Evolutionary conservation across 2,329 filamentous ascomycete species (phyloP), one percentile per base, ranked within the genome.

Genomic region (Pseudogymnoascus sp.): DNA sequence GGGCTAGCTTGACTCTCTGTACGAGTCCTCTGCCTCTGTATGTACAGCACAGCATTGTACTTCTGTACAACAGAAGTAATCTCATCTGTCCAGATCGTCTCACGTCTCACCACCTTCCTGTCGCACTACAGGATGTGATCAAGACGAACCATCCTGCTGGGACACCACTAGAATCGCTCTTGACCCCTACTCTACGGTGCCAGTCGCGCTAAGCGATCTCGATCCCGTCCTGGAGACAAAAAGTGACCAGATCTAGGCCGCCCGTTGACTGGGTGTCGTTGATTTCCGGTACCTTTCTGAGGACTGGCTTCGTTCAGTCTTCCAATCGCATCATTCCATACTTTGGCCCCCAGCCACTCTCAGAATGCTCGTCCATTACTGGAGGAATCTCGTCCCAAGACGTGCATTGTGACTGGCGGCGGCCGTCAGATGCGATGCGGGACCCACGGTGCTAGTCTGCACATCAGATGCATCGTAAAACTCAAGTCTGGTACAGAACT

Each of bases 201-300:
- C 28, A 56, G 1, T 56, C 28, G 50, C 50, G 50, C 50, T 33
- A 56, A 33, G 28, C 50, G 28, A 56, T 56, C 50, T 33, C 50
- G 28, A 56, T 56, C 50, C 28, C 50, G n/a, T 31, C 25, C 50
- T 56, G 5, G n/a, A 56, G 50, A 3, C 10, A 18, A 56, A 56
- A 56, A 21, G n/a, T 56, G 50, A 56, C 50, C 50, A 56, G 50
- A 56, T 56, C 50, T 33, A 56, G 50, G 50, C 50, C 50, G 28
- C 5, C 21, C 50, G n/a, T 33, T 10, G 28, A 7, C 50, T 12
- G 28, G 7, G 12, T 33, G 16, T 21, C 2, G 50, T 33, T 33
- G 50, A n/a, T 21, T 21, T 21, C n/a, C 16, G 50, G 50, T 56
- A 21, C 28, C 50, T 56, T 33, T 56, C 11, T 33, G 28, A 4